Conservation (phyloP, 163 green algal species). For the Chloromonas sp. region DNA sequence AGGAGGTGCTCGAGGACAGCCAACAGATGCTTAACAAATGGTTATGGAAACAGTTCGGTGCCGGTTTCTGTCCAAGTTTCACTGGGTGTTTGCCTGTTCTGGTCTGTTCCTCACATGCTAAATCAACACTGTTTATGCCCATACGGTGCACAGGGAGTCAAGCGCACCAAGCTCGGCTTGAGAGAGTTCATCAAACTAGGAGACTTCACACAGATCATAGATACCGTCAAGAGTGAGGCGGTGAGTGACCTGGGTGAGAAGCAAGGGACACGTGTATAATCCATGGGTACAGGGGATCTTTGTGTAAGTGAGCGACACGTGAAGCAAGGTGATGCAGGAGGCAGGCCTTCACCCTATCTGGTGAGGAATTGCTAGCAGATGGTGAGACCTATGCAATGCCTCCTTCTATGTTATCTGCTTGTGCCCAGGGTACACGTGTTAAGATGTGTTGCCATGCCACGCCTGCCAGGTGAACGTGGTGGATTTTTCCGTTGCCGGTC, state of each 20-base stretch:
- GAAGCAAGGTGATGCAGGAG: not conserved
- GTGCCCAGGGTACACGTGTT: too few relatives aligned
- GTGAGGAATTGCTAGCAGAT: too few relatives aligned
- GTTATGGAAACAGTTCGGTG: too few relatives aligned
- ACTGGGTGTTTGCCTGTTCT: too few relatives aligned
- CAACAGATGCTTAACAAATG: too few relatives aligned
- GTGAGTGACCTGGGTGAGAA: slow-evolving; percentile 24
- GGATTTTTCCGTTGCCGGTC: slow-evolving; percentile 55
- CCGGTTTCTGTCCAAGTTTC: too few relatives aligned
- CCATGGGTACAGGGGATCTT: too few relatives aligned
- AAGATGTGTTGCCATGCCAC: too few relatives aligned
- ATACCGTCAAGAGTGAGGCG: slow-evolving; percentile 40
- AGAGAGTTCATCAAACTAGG: slow-evolving; percentile 70
- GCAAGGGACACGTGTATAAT: too few relatives aligned
- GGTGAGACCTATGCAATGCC: too few relatives aligned
- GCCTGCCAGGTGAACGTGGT: slow-evolving; percentile 47
- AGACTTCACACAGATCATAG: slow-evolving; percentile 66
- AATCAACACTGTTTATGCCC: not conserved
- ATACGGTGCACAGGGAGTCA: slow-evolving; percentile 38
- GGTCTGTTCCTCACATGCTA: not conserved
- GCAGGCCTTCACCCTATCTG: not conserved
- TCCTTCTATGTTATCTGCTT: too few relatives aligned
- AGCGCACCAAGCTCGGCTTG: slow-evolving; percentile 75
- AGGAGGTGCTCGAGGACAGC: not conserved
- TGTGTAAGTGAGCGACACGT: too few relatives aligned